These are phyloP conservation scores for Scheffersomyces spartinae DNA, from an alignment of 805 yeast species.

Conservation along the genomic window DNA sequence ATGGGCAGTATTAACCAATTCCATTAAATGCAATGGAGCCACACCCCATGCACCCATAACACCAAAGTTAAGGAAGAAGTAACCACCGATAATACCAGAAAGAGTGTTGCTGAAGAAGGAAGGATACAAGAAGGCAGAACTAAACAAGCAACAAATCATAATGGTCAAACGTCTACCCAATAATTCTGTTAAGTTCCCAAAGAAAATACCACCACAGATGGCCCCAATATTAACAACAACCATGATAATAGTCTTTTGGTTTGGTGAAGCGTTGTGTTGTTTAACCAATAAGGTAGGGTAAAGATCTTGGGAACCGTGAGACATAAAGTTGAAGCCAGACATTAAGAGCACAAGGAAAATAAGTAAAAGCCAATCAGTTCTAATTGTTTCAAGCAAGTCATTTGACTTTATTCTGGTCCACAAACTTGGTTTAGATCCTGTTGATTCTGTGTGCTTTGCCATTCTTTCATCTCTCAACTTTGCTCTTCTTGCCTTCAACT, in stretches of 20 bases:
- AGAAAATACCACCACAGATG: slow-evolving; percentile 25
- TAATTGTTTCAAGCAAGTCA: slow-evolving; percentile 19
- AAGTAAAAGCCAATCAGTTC: slow-evolving; percentile 49
- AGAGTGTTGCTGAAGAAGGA: too few species aligned
- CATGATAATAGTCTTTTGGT: slow-evolving; percentile 27
- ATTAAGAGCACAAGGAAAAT: slow-evolving; percentile 41
- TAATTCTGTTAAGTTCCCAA: slow-evolving; percentile 33
- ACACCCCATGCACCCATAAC: slow-evolving; percentile 74
- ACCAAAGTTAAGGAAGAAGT: slow-evolving; percentile 51
- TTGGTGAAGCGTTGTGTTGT: slow-evolving; percentile 19
- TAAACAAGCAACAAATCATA: slow-evolving; percentile 18
- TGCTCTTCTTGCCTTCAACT: slow-evolving; percentile 12
- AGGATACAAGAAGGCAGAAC: slow-evolving; percentile 32
- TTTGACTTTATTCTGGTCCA: slow-evolving; percentile 4
- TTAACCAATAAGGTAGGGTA: slow-evolving; percentile 27
- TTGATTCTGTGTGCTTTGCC: slow-evolving; percentile 7
- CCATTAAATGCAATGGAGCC: slow-evolving; percentile 53
- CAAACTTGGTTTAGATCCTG: slow-evolving; percentile 8
- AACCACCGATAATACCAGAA: slow-evolving; percentile 43
- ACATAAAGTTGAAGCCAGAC: slow-evolving; percentile 30
- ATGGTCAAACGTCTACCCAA: slow-evolving; percentile 26
- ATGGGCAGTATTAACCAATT: slow-evolving; percentile 40
- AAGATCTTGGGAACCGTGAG: slow-evolving; percentile 32
- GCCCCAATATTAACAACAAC: slow-evolving; percentile 32
- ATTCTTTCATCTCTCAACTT: slow-evolving; percentile 5